Conservation (phyloP, 495 filamentous ascomycete genomes). For the Podospora pseudopauciseta region DNA sequence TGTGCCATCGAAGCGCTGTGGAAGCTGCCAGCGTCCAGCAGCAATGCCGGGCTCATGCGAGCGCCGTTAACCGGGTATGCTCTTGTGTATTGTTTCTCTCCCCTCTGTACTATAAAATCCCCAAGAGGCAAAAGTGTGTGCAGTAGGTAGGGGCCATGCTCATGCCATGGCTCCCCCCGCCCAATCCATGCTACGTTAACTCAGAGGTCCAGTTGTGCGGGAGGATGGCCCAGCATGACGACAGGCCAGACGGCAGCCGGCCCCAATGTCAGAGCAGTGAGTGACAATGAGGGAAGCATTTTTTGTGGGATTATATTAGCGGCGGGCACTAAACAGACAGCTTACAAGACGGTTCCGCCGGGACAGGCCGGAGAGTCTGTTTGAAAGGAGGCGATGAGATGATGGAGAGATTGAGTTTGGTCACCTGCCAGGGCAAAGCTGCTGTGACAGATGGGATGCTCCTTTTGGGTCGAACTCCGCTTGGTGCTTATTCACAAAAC, state of each 20-base stretch:
- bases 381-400: not conserved
- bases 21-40: slow-evolving; percentile 14
- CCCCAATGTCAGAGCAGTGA: too few relatives aligned
- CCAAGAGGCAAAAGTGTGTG: not conserved
- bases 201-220: not conserved
- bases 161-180: not conserved
- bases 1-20: slow-evolving; percentile 13
- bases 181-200: slow-evolving; percentile 7
- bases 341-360: slow-evolving; percentile 4
- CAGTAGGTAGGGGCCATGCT: not conserved
- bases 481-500: not conserved
- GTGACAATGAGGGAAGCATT: not conserved
- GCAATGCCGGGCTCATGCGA: not conserved
- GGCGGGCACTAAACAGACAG: slow-evolving; percentile 8
- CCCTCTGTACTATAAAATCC: not conserved
- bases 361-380: slow-evolving; percentile 4
- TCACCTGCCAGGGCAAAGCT: not conserved
- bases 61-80: not conserved
- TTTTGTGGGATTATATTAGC: not conserved
- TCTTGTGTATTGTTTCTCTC: not conserved
- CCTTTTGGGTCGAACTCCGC: not conserved
- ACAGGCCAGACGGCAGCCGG: not conserved
- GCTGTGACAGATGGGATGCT: not conserved
- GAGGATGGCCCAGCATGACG: slow-evolving; percentile 6
- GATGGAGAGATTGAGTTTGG: not conserved